These are phyloP conservation scores for Chiua sp. DNA, from an alignment of 1,284 basidiomycete genomes.

Conservation along the genomic window DNA sequence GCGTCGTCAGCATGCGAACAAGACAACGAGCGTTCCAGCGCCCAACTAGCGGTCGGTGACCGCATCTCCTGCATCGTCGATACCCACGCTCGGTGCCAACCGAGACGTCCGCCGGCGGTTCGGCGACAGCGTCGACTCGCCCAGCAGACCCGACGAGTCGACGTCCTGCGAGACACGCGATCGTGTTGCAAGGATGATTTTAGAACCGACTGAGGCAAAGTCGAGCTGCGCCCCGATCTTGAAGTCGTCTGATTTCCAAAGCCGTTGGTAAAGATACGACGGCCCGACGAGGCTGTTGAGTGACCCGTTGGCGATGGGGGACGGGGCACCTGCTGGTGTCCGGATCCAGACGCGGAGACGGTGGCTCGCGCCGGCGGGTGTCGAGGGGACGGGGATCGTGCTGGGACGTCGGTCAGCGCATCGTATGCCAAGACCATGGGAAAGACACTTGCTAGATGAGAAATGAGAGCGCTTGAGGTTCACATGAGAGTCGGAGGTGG, in stretches of 20 bases:
- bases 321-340: slow-evolving; percentile 40
- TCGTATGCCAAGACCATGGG: not conserved
- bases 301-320: slow-evolving; percentile 10
- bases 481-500: slow-evolving; percentile 47
- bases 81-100: slow-evolving; percentile 6
- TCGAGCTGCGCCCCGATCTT: slow-evolving; percentile 59
- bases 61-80: slow-evolving; percentile 9
- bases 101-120: slow-evolving; percentile 14
- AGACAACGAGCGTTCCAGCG: not conserved
- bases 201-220: slow-evolving; percentile 51
- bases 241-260: slow-evolving; percentile 65
- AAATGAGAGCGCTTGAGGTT: slow-evolving; percentile 55
- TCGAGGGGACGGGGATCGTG: slow-evolving; percentile 55
- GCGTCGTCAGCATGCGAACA: not conserved
- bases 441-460: slow-evolving; percentile 55
- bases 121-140: slow-evolving; percentile 3
- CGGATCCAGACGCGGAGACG: slow-evolving; percentile 62
- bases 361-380: slow-evolving; percentile 58
- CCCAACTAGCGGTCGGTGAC: slow-evolving; percentile 20
- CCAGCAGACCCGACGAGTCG: not conserved
- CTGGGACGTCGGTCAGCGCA: slow-evolving; percentile 31
- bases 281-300: slow-evolving; percentile 37
- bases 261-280: slow-evolving; percentile 60
- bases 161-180: slow-evolving; percentile 4
- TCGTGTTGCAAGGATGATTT: slow-evolving; percentile 52